These are phyloP conservation scores for Galerina marginata DNA, from an alignment of 768 basidiomycete genomes.

Conservation along the genomic window DNA sequence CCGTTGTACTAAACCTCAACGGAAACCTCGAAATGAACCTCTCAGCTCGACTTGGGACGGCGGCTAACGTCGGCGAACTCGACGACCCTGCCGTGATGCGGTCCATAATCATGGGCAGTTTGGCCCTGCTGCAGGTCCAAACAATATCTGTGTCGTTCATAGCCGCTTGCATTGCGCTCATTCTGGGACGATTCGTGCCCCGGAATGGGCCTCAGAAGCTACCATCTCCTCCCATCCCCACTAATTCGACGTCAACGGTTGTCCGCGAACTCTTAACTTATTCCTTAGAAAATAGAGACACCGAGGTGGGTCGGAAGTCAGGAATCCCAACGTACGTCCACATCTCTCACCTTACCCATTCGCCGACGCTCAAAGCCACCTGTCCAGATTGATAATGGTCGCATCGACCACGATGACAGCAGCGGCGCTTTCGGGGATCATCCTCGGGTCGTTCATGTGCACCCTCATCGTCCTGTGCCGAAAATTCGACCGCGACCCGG, in stretches of 20 bases:
- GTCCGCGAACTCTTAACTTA: conserved; percentile 23
- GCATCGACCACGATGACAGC: conserved; percentile 81
- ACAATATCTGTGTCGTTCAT: conserved; percentile 88
- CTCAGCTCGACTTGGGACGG: conserved; percentile 92
- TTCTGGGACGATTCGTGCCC: conserved; percentile 70
- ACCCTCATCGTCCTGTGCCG: conserved; percentile 79
- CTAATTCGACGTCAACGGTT: conserved; percentile 20
- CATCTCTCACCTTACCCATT: not conserved
- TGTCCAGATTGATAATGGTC: conserved; percentile 73
- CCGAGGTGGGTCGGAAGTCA: conserved; percentile 32
- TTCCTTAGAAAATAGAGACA: conserved; percentile 30
- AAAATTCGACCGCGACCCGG: conserved; percentile 81
- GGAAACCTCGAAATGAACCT: conserved; percentile 99
- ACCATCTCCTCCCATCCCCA: conserved; percentile 10
- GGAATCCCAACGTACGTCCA: conserved; percentile 42
- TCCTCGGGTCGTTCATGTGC: conserved; percentile 95
- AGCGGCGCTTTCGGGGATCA: conserved; percentile 73
- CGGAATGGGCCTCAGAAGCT: conserved; percentile 27
- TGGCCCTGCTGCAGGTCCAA: conserved; percentile 91
- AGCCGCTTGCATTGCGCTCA: conserved; percentile 78
- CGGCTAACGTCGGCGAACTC: conserved; percentile 92
- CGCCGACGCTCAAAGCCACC: conserved; percentile 2
- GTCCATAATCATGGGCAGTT: conserved; percentile 77
- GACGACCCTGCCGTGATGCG: conserved; percentile 71
- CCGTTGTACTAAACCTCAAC: conserved; percentile 92